Evolutionary conservation across 805 yeast species (phyloP).

Genomic region (Candida chauliodis): DNA sequence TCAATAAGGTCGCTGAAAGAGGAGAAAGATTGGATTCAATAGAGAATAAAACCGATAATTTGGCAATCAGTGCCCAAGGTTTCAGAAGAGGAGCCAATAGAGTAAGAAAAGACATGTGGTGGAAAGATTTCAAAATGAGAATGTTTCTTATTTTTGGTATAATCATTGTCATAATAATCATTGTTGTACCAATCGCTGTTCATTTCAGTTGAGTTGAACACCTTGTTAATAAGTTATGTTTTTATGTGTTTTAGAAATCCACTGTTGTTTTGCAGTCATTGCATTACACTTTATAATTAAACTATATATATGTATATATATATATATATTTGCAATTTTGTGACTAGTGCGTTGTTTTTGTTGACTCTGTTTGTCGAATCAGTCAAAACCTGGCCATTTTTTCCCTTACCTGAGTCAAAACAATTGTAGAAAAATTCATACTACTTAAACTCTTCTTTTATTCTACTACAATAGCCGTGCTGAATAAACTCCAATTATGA

Average conservation of each 20-base stretch:
- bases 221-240: too few relatives aligned
- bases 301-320: too few relatives aligned
- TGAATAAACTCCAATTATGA: too few relatives aligned
- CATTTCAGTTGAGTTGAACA: slow-evolving; percentile 47
- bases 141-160: slow-evolving; percentile 79
- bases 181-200: slow-evolving; percentile 90
- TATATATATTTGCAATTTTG: too few relatives aligned
- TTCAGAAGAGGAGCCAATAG: slow-evolving; percentile 96
- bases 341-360: too few relatives aligned
- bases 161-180: slow-evolving; percentile 75
- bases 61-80: slow-evolving; percentile 89
- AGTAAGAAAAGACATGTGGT: slow-evolving; percentile 98
- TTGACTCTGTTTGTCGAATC: slow-evolving; percentile 5
- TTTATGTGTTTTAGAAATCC: not conserved
- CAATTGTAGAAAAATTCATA: slow-evolving; percentile 1
- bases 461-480: too few relatives aligned
- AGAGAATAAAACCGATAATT: slow-evolving; percentile 88
- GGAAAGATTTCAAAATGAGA: slow-evolving; percentile 96
- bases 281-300: too few relatives aligned
- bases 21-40: slow-evolving; percentile 91
- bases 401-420: not conserved
- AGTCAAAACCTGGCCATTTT: not conserved
- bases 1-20: slow-evolving; percentile 89
- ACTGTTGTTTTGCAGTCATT: too few relatives aligned
- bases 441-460: too few relatives aligned